Evolutionary conservation across 352 stramenopile species (phyloP), one percentile per base, ranked within the genome.

Genomic region (Phytophthora fragariaefolia): DNA sequence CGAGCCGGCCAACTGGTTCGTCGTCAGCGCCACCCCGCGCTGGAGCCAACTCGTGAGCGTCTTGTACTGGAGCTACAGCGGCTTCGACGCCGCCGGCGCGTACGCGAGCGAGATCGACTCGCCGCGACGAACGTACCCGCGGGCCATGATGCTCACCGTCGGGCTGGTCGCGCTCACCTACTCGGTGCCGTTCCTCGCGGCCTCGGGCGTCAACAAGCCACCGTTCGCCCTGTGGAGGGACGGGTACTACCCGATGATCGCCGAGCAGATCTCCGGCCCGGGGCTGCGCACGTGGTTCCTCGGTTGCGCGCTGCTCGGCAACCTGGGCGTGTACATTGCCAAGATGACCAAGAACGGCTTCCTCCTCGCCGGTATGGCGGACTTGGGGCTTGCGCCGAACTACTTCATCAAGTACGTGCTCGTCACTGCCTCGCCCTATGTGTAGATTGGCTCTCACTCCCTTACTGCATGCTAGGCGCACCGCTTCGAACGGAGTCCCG

Each of bases 61-160:
- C 26, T 68, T 99, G 20, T 99, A 98, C 73, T 99, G 96, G 96
- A 98, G 97, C 77, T 93, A 98, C 59, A 98, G 97, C 66, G 95
- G 90, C 22, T 99, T 98, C 65, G 97, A 99, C 64, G 84, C 77
- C n/a, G 95, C 91, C 0, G 92, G 90, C 8, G 88, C 83, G 2
- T 98, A 98, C 74, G 93, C 95, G 8, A 91, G 83, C 20, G 96
- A 98, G 71, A 95, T 98, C 34, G 74, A 96, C 22, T 79, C 93
- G 32, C 92, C 93, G 1, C 76, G 73, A 28, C 71, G 69, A 12
- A 97, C 83, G 1, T 98, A 97, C 63, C 91, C 93, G 2, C 66
- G 73, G 2, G 93, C 91, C 6, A 98, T 98, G 84, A 80, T 93
- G 49, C 64, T 95, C 20, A 89, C 82, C 1, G 62, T 98, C 12